phyloP scores from a whole-genome alignment of 352 stramenopile species.

The Phytophthora agathidicida region DNA sequence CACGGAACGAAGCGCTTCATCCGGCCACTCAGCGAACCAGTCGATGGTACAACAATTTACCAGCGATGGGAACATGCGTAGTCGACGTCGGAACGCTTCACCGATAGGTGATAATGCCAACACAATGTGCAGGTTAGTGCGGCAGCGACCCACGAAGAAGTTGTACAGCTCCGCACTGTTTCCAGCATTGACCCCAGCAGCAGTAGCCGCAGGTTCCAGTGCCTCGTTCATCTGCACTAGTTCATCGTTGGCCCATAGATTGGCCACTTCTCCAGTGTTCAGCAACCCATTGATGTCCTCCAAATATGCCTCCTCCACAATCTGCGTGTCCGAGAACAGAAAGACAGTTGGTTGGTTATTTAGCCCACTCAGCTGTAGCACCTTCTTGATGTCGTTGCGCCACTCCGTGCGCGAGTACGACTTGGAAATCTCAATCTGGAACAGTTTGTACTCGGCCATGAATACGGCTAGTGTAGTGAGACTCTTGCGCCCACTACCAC shows the following conservation, averaged over 20 bases:
- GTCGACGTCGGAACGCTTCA: slow-evolving; percentile 91
- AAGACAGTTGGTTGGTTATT: slow-evolving; percentile 92
- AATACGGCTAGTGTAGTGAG: slow-evolving; percentile 94
- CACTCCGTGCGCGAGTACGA: slow-evolving; percentile 93
- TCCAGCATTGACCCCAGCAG: slow-evolving; percentile 70
- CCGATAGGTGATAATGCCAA: slow-evolving; percentile 94
- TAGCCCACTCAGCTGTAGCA: slow-evolving; percentile 76
- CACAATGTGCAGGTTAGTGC: slow-evolving; percentile 95
- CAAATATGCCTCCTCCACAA: slow-evolving; percentile 92
- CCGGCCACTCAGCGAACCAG: slow-evolving; percentile 96
- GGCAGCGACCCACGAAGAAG: slow-evolving; percentile 91
- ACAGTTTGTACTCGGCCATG: slow-evolving; percentile 95
- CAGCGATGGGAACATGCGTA: slow-evolving; percentile 96
- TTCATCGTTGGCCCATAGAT: slow-evolving; percentile 92
- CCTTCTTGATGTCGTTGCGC: slow-evolving; percentile 94
- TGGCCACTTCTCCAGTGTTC: slow-evolving; percentile 94
- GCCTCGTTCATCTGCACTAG: slow-evolving; percentile 84
- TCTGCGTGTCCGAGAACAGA: slow-evolving; percentile 94
- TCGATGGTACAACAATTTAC: slow-evolving; percentile 98
- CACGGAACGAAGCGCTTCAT: slow-evolving; percentile 93
- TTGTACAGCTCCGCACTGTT: slow-evolving; percentile 85
- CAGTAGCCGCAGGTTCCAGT: slow-evolving; percentile 64
- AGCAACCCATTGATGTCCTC: slow-evolving; percentile 95
- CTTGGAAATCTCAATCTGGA: slow-evolving; percentile 97
- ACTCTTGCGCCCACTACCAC: slow-evolving; percentile 92